A percentile compares a stretch with the other conserved stretches of the same genome.
Evolutionary conservation across 2,329 filamentous ascomycete species (phyloP).

Genomic region (Elsinoe fawcettii): DNA sequence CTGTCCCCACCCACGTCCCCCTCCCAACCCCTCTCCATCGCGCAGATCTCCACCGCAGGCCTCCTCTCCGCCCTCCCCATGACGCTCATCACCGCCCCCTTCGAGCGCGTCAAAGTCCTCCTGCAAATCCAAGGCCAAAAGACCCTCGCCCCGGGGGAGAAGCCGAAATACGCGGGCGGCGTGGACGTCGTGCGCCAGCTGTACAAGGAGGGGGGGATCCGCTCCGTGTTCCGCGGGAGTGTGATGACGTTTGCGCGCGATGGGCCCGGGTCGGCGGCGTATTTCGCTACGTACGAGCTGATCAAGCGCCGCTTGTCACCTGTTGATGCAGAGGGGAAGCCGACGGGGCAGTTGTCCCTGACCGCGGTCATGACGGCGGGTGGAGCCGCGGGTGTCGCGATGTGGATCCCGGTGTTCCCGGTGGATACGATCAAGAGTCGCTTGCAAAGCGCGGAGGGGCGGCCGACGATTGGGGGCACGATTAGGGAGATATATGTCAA

Average conservation of each 20-base stretch:
- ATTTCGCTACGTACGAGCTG: constrained; percentile 96
- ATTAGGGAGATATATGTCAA: constrained; percentile 73
- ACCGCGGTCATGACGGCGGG: constrained; percentile 78
- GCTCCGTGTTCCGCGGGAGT: constrained; percentile 85
- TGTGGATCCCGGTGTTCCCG: constrained; percentile 99
- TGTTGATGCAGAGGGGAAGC: constrained; percentile 63
- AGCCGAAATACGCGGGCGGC: constrained; percentile 82
- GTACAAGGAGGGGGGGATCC: constrained; percentile 82
- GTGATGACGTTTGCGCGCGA: constrained; percentile 89
- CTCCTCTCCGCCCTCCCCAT: constrained; percentile 98
- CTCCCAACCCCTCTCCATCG: constrained; percentile 49
- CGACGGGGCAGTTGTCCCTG: constrained; percentile 69
- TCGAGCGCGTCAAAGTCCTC: constrained; percentile 97
- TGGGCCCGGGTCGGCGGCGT: constrained; percentile 84
- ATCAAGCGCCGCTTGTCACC: constrained; percentile 85
- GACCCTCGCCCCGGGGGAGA: constrained; percentile 74
- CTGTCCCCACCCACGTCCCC: constrained; percentile 63
- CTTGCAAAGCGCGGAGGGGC: constrained; percentile 83
- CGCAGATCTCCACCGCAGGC: constrained; percentile 81
- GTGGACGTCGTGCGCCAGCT: constrained; percentile 87
- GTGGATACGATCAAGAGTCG: constrained; percentile 94
- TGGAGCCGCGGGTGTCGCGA: constrained; percentile 84
- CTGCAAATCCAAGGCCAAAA: constrained; percentile 96
- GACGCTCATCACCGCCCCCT: constrained; percentile 96
- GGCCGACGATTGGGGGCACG: constrained; percentile 70